Evolutionary conservation across 2,329 filamentous ascomycete species (phyloP), one percentile per base, ranked within the genome.

Genomic region (Colletotrichum sp.): DNA sequence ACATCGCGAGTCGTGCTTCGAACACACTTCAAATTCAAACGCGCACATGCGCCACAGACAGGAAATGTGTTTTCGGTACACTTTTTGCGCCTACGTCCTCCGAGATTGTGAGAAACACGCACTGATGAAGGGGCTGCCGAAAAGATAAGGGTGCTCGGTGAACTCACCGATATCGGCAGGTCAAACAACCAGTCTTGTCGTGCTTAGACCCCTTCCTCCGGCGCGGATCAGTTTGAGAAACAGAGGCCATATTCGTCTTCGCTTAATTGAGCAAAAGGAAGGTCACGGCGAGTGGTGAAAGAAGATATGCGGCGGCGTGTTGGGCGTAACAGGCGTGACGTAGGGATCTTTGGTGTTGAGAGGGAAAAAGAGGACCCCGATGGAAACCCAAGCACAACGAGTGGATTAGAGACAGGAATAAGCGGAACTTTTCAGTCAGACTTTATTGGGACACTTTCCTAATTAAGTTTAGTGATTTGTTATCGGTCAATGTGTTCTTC

Each of bases 91-190:
- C 77, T 78, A 16, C 7, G 21, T 34, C 24, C 36, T 18, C 26
- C 26, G 6, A 64, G 30, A 24, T 59, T 28, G 52, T 75, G 59
- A 75, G 74, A 65, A 73, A 9, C 7, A 21, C 48, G 32, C 39
- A 36, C 65, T 10, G 15, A 57, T n/a, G 28, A 30, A 68, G 5
- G 26, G 26, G 39, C 2, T 9, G 15, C 16, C 43, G 28, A 30
- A 68, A 48, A 21, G 64, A 24, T 5, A 5, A 67, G 48, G 36
- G 26, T 36, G 64, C 64, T 30, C 18, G 64, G 18, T 52, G 64
- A 55, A 43, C 75, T 61, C 68, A 78, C 77, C 77, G 68, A 67
- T 77, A 77, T 66, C 77, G 77, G 69, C 77, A 78, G 8, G 77
- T 78, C 34, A 78, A 30, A 28, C 77, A 78, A 9, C 77, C 77